Evolutionary conservation across 805 yeast genomes (phyloP).

Genomic region (Barnettozyma sucrosica): DNA sequence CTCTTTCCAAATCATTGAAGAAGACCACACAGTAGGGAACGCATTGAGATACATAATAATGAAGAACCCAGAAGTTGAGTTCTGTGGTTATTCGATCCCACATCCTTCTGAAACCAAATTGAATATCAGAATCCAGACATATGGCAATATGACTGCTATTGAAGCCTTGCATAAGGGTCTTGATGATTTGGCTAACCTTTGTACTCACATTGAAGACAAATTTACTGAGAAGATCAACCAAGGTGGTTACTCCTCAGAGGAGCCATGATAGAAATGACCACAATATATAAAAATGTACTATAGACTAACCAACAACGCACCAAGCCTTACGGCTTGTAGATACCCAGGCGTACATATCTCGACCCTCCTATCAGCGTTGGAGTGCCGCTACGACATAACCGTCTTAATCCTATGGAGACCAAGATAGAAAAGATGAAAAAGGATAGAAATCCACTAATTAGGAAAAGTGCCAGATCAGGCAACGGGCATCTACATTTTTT

Average conservation of each 20-base stretch:
- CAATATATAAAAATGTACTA: slow-evolving; percentile 1
- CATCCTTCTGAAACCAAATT: slow-evolving; percentile 92
- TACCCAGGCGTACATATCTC: too few relatives aligned
- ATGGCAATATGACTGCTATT: slow-evolving; percentile 76
- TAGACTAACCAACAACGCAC: background rate
- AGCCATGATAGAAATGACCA: slow-evolving; percentile 32
- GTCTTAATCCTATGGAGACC: too few relatives aligned
- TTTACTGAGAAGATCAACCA: slow-evolving; percentile 65
- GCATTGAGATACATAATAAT: slow-evolving; percentile 89
- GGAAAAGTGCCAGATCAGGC: background rate
- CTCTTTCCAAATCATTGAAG: slow-evolving; percentile 86
- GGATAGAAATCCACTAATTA: background rate
- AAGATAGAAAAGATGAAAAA: too few relatives aligned
- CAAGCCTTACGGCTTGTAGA: background rate
- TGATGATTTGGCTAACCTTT: slow-evolving; percentile 74
- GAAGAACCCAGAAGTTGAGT: slow-evolving; percentile 97
- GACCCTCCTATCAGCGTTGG: too few relatives aligned
- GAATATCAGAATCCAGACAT: slow-evolving; percentile 91
- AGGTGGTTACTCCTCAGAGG: slow-evolving; percentile 43
- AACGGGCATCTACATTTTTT: background rate
- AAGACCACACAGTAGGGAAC: slow-evolving; percentile 95
- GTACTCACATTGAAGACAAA: slow-evolving; percentile 75
- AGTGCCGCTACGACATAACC: too few relatives aligned
- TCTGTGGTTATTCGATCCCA: slow-evolving; percentile 97
- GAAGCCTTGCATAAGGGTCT: slow-evolving; percentile 92